phyloP scores from a whole-genome alignment of 345 rosid species.

The Gossypium arboreum region DNA sequence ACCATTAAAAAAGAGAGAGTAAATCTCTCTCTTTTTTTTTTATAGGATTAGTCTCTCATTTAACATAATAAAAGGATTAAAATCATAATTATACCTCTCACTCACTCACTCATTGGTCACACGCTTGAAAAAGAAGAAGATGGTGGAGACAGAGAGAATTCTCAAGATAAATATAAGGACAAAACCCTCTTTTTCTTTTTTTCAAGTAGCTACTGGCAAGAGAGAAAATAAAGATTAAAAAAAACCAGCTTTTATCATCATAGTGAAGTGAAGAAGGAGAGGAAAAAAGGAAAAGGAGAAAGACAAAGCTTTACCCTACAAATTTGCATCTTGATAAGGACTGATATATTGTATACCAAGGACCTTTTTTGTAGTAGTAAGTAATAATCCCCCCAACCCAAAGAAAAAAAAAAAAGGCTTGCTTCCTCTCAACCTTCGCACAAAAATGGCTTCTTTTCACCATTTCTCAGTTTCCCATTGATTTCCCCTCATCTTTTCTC shows the following conservation, averaged over 20 bases:
- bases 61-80: too few relatives aligned
- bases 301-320: constrained; percentile 19
- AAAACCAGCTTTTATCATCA: constrained; percentile 2
- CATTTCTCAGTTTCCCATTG: constrained; percentile 18
- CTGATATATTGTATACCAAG: background rate
- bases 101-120: background rate
- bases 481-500: constrained; percentile 14
- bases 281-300: background rate
- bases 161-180: background rate
- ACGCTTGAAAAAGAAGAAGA: background rate
- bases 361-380: constrained; percentile 7
- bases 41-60: too few relatives aligned
- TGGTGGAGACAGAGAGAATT: background rate
- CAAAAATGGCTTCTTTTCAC: constrained; percentile 11
- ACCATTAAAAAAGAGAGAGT: too few relatives aligned
- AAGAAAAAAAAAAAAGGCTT: background rate
- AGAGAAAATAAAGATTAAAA: background rate
- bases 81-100: too few relatives aligned
- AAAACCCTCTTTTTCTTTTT: background rate
- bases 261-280: background rate
- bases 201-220: constrained; percentile 6
- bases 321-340: constrained; percentile 15
- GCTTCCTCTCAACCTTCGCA: background rate
- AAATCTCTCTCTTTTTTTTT: too few relatives aligned
- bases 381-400: background rate